These are phyloP conservation scores for Neobulgaria alba DNA, from an alignment of 2,329 filamentous ascomycete species.

Conservation along the genomic window DNA sequence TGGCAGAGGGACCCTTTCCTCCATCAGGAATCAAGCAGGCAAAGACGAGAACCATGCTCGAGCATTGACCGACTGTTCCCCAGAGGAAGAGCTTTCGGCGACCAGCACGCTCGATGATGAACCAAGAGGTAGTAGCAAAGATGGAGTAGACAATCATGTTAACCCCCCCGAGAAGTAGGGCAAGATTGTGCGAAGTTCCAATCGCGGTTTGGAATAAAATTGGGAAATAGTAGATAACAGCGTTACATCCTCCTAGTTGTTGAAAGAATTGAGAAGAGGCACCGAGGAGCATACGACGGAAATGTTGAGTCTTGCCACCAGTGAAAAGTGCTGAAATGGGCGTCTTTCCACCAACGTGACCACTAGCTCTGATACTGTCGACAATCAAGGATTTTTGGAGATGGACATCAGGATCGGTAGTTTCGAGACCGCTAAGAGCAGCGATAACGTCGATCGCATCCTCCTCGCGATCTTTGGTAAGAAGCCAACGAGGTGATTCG, in stretches of 20 bases:
- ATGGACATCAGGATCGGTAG: constrained; percentile 34
- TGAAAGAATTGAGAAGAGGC: constrained; percentile 44
- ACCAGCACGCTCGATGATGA: constrained; percentile 48
- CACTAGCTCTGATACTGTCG: constrained; percentile 31
- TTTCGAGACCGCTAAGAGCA: constrained; percentile 69
- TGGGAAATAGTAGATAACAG: constrained; percentile 40
- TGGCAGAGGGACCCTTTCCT: constrained; percentile 21
- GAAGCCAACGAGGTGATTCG: constrained; percentile 90
- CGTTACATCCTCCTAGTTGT: constrained; percentile 39
- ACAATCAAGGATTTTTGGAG: constrained; percentile 28
- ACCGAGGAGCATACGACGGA: constrained; percentile 44
- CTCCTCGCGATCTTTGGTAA: constrained; percentile 89
- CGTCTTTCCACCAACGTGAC: constrained; percentile 23
- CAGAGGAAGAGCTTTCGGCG: constrained; percentile 66
- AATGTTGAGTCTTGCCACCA: constrained; percentile 44
- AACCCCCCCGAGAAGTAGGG: constrained; percentile 44
- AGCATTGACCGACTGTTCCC: constrained; percentile 54
- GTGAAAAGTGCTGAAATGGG: constrained; percentile 38
- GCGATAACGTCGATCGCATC: constrained; percentile 97
- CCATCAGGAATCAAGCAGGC: constrained; percentile 29
- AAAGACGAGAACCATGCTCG: constrained; percentile 53
- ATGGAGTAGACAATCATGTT: constrained; percentile 48
- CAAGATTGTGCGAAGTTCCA: constrained; percentile 38
- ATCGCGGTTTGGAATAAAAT: constrained; percentile 43
- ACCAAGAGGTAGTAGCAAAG: constrained; percentile 45